Conservation (phyloP, 352 stramenopile genomes). For the Phytophthora aleatoria region DNA sequence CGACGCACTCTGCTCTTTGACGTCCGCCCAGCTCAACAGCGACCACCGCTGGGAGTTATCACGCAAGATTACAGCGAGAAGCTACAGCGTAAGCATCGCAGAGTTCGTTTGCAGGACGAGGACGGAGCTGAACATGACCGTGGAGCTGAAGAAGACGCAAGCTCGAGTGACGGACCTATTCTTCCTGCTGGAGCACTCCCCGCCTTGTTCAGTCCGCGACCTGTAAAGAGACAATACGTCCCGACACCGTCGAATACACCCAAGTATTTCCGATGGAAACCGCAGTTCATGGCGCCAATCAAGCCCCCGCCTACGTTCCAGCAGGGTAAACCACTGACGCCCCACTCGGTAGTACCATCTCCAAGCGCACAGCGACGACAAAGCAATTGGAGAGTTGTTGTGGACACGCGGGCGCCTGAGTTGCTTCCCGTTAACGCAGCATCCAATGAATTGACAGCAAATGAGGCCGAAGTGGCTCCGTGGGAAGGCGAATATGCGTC, state of each 20-base stretch:
- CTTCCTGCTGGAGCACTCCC: conserved; percentile 54
- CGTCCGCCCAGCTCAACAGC: conserved; percentile 43
- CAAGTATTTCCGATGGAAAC: conserved; percentile 73
- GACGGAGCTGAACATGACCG: conserved; percentile 18
- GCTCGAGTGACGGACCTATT: not conserved
- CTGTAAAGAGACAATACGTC: conserved; percentile 44
- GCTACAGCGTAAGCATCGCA: conserved; percentile 33
- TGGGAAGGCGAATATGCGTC: conserved; percentile 19
- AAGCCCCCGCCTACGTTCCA: conserved; percentile 11
- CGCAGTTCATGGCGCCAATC: conserved; percentile 13
- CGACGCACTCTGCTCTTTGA: conserved; percentile 60
- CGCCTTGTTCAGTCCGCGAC: conserved; percentile 49
- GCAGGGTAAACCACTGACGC: conserved; percentile 8
- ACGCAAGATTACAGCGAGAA: conserved; percentile 50
- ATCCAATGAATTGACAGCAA: conserved; percentile 4
- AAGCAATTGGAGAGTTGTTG: conserved; percentile 19
- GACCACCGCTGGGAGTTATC: conserved; percentile 51
- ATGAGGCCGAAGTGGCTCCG: conserved; percentile 17
- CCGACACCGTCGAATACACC: conserved; percentile 52
- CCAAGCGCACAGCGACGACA: conserved; percentile 32
- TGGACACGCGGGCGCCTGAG: not conserved
- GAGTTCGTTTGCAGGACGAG: conserved; percentile 3
- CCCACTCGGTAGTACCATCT: conserved; percentile 12
- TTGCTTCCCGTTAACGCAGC: not conserved
- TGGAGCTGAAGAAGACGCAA: conserved; percentile 12